A percentile compares a stretch with the other conserved stretches of the same genome.
phyloP scores from a whole-genome alignment of 2,329 filamentous ascomycete genomes.

The Tolypocladium capitatum region DNA sequence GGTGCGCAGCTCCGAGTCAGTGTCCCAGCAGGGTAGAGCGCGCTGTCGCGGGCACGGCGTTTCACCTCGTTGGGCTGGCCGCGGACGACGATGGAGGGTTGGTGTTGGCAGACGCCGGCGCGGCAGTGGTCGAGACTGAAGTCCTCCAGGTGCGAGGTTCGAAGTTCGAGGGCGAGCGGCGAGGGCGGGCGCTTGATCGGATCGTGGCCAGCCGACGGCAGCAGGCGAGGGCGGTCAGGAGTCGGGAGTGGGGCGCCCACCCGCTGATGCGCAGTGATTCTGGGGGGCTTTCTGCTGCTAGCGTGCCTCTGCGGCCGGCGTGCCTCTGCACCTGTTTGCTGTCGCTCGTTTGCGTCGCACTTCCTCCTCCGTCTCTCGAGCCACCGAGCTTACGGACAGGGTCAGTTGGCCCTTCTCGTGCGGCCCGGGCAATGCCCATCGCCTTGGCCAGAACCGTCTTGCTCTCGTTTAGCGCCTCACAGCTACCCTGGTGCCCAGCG shows the following conservation, averaged over 20 bases:
- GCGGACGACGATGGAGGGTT: neutral
- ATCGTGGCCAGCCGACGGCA: neutral
- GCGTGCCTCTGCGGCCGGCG: neutral
- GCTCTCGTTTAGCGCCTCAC: too few relatives aligned
- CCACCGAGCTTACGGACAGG: neutral
- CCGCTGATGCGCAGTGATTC: too few relatives aligned
- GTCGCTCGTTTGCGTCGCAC: too few relatives aligned
- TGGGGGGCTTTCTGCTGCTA: neutral
- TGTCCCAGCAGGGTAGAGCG: neutral
- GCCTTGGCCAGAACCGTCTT: too few relatives aligned
- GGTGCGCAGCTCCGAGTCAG: neutral
- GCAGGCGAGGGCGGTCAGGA: conserved; percentile 1
- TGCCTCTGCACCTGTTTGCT: neutral
- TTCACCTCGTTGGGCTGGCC: neutral
- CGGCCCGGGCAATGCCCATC: neutral
- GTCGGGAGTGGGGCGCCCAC: neutral
- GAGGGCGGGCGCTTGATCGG: neutral
- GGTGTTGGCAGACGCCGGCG: neutral
- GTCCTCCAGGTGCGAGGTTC: neutral
- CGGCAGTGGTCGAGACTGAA: neutral
- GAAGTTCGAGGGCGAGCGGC: neutral
- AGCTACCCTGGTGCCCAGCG: too few relatives aligned
- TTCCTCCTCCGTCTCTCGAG: too few relatives aligned
- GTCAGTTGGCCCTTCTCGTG: neutral
- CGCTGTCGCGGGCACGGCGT: neutral